A percentile compares a stretch with the other conserved stretches of the same genome.
Evolutionary conservation across 768 basidiomycete genomes (phyloP).

Genomic region (Dioszegia aurantiaca): DNA sequence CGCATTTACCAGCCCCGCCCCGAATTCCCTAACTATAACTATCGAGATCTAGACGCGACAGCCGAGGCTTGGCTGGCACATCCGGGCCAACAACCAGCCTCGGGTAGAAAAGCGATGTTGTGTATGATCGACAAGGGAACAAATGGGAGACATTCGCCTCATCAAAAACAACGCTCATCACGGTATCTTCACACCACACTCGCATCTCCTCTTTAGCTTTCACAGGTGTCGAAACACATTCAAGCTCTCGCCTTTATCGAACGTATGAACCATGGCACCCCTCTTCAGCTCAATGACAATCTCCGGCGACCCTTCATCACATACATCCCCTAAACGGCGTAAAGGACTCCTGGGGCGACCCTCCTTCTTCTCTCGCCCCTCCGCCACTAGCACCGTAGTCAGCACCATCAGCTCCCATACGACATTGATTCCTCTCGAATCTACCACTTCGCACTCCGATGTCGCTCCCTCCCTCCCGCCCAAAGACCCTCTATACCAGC

Average conservation of each 20-base stretch:
- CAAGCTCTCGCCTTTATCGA: background rate
- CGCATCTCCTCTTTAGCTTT: too few relatives aligned
- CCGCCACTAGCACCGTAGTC: background rate
- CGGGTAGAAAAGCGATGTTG: too few relatives aligned
- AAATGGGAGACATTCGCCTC: too few relatives aligned
- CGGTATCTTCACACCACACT: too few relatives aligned
- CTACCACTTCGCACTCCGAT: background rate
- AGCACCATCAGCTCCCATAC: background rate
- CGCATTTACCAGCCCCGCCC: too few relatives aligned
- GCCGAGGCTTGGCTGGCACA: too few relatives aligned
- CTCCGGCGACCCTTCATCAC: background rate
- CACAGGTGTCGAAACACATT: background rate
- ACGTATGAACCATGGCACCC: background rate
- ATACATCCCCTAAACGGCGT: slow-evolving; percentile 5
- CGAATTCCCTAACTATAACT: too few relatives aligned
- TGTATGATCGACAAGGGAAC: too few relatives aligned
- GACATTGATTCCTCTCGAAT: slow-evolving; percentile 2
- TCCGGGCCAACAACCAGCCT: too few relatives aligned
- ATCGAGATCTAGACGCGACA: too few relatives aligned
- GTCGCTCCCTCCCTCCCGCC: background rate
- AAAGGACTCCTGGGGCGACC: slow-evolving; percentile 7
- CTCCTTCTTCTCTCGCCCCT: slow-evolving; percentile 11
- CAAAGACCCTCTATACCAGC: background rate
- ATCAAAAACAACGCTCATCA: too few relatives aligned
- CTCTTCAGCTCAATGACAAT: slow-evolving; percentile 3